Evolutionary conservation across 176 grass and related monocot species (phyloP), one percentile per base, ranked within the genome.

Genomic region (Musa acuminata): DNA sequence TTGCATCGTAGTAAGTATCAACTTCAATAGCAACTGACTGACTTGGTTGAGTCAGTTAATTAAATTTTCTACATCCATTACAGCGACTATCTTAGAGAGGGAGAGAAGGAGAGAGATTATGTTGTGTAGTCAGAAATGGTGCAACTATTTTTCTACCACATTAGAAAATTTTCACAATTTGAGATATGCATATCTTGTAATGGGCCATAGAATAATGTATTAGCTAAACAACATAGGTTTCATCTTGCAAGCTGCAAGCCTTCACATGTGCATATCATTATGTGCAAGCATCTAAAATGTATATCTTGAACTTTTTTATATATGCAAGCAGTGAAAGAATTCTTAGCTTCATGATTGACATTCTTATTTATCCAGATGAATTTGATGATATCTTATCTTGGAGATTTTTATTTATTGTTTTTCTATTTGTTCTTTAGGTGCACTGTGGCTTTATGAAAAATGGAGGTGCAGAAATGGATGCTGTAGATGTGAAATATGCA

Each of bases 371-470:
- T 43, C 35, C 35, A 43, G 35, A 43, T 43, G 29, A 43, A 5
- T 43, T 43, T 43, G 35, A 43, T 43, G 35, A 11, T 11, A 49
- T 14, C 9, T 35, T 20, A 48, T 52, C 51, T 10, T 10, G 14
- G 2, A 8, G 20, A 11, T 12, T 51, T 51, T 50, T 22, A 74
- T 54, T 54, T 55, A 55, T 19, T 72, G 17, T 78, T 26, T 25
- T 71, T 81, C 77, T 48, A 0, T 72, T 14, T 82, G 71, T 81
- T 63, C 51, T 49, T 66, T 85, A 94, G 95, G 95, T 99, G 11
- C 88, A 99, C 65, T 99, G 95, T 85, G 95, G 95, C 59, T 99
- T 99, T 76, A 84, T 93, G 60, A 83, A 99, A 83, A 90, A 87
- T 66, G 78, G 90, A n/a, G 95, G 95, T 62, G 90, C 88, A 0